These are phyloP conservation scores for Tirmania nivea DNA, from an alignment of 495 filamentous ascomycete genomes.

Conservation along the genomic window DNA sequence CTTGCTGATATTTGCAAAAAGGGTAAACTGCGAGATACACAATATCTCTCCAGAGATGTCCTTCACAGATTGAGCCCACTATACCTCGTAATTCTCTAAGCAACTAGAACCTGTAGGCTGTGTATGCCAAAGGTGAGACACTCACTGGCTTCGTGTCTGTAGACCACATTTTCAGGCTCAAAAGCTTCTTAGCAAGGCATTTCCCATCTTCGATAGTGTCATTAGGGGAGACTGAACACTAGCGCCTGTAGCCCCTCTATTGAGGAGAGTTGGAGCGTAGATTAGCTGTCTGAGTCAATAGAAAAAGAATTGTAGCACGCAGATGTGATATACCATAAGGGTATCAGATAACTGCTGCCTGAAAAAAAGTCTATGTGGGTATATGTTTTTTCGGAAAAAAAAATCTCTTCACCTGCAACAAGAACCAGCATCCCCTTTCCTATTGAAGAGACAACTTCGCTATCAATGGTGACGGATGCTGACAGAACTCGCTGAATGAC, in stretches of 20 bases:
- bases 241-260: too few species aligned
- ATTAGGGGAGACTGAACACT: constrained; percentile 43
- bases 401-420: constrained; percentile 31
- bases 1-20: constrained; percentile 79
- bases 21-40: constrained; percentile 92
- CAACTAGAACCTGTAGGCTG: too few species aligned
- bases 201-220: constrained; percentile 82
- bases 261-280: too few species aligned
- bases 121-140: not conserved
- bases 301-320: too few species aligned
- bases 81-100: constrained; percentile 26
- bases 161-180: constrained; percentile 80
- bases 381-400: not conserved
- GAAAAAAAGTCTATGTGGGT: not conserved
- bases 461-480: constrained; percentile 95
- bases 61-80: constrained; percentile 79
- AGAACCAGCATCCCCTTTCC: constrained; percentile 78
- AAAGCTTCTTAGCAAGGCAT: constrained; percentile 55
- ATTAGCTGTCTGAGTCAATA: too few species aligned
- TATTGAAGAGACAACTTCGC: constrained; percentile 69
- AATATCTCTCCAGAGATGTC: constrained; percentile 78
- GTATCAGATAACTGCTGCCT: too few species aligned
- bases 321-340: too few species aligned
- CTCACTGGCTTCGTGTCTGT: constrained; percentile 21
- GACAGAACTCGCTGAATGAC: constrained; percentile 90